Conservation (phyloP, 257 asterid genomes). For the Nicotiana otophora region DNA sequence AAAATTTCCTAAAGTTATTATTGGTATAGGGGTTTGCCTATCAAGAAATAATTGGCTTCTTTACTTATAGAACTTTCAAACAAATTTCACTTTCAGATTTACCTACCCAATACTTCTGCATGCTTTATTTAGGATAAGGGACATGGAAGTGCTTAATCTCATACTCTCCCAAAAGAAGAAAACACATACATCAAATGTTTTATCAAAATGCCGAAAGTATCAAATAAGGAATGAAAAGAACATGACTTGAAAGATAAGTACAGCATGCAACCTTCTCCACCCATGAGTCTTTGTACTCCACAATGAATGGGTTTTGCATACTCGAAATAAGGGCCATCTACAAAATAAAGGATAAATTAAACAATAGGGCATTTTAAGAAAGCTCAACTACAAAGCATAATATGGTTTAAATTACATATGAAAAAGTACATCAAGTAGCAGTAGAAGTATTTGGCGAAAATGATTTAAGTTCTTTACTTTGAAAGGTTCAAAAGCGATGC, state of each 20-base stretch:
- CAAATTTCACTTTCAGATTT: neutral
- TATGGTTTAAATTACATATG: neutral
- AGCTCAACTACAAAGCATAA: neutral
- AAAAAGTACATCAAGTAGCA: neutral
- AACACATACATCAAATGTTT: neutral
- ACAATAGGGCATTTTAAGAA: neutral
- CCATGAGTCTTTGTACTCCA: conserved; percentile 97
- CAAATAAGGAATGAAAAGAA: neutral
- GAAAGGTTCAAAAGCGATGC: neutral
- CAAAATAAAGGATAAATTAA: conserved; percentile 14
- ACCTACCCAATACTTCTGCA: neutral
- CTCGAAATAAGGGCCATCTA: conserved; percentile 87
- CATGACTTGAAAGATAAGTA: neutral
- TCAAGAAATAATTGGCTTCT: neutral
- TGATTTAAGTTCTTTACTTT: neutral
- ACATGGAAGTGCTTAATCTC: neutral
- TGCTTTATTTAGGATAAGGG: neutral
- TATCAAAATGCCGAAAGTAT: neutral
- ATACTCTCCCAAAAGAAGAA: neutral
- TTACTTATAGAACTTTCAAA: neutral
- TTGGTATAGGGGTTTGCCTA: neutral
- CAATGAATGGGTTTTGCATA: conserved; percentile 76
- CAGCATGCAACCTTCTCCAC: conserved; percentile 69
- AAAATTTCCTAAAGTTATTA: neutral
- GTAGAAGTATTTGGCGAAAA: conserved; percentile 2